phyloP scores from a whole-genome alignment of 495 filamentous ascomycete genomes.

The Aspergillus avenaceus region DNA sequence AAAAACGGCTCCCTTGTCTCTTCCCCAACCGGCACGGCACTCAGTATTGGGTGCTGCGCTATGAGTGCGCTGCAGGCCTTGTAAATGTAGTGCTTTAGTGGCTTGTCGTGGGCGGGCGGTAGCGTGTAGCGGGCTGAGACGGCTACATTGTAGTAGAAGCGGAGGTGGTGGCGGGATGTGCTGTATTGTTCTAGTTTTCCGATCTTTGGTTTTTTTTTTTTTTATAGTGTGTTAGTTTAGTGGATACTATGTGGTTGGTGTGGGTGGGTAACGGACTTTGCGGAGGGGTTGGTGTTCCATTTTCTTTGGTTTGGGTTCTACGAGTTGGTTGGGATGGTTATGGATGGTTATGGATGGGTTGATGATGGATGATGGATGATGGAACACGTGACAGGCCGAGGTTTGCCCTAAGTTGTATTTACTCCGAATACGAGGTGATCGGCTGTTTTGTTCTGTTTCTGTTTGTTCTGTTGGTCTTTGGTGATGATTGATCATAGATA shows the following conservation, averaged over 20 bases:
- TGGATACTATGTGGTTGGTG: background rate
- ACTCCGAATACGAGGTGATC: too few relatives aligned
- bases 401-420: too few relatives aligned
- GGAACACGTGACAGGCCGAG: too few relatives aligned
- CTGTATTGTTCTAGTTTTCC: constrained; percentile 42
- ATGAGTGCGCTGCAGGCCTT: constrained; percentile 34
- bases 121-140: constrained; percentile 35
- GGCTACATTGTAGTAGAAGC: constrained; percentile 43
- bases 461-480: too few relatives aligned
- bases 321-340: too few relatives aligned
- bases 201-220: too few relatives aligned
- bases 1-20: constrained; percentile 38
- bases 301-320: background rate
- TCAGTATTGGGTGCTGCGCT: constrained; percentile 37
- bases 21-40: constrained; percentile 38
- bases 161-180: constrained; percentile 35
- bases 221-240: background rate
- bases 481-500: too few relatives aligned
- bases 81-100: constrained; percentile 33
- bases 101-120: constrained; percentile 27
- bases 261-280: background rate
- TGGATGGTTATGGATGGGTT: too few relatives aligned
- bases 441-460: too few relatives aligned
- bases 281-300: constrained; percentile 11
- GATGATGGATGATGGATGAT: too few relatives aligned